Evolutionary conservation across 2,329 filamentous ascomycete genomes (phyloP).

Genomic region (Pezicula radicicola): DNA sequence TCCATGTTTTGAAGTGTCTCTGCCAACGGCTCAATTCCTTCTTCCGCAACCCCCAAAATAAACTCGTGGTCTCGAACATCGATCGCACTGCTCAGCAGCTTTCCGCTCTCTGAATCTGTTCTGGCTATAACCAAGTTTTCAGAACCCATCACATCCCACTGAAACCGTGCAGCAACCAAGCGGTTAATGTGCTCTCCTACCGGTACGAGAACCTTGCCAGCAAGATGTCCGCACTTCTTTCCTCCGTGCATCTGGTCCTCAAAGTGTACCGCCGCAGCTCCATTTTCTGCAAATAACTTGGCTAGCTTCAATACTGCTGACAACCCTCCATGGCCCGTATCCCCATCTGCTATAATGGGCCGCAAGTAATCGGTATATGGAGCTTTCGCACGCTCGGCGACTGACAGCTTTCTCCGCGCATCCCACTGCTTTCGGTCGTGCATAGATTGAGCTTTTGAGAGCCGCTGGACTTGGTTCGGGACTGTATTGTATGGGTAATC

Average conservation of each 20-base stretch:
- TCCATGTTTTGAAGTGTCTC: conserved; percentile 93
- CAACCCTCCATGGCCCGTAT: conserved; percentile 91
- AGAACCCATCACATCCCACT: conserved; percentile 97
- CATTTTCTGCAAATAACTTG: conserved; percentile 96
- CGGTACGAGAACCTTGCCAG: conserved; percentile 93
- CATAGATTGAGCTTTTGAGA: conserved; percentile 95
- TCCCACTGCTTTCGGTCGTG: conserved; percentile 98
- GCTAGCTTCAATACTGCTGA: conserved; percentile 93
- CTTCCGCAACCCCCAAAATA: conserved; percentile 81
- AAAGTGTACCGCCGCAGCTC: conserved; percentile 93
- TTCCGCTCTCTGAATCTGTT: conserved; percentile 93
- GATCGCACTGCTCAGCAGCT: conserved; percentile 83
- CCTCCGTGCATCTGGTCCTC: conserved; percentile 97
- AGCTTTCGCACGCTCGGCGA: conserved; percentile 68
- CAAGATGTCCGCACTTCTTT: conserved; percentile 97
- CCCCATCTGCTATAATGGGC: conserved; percentile 93
- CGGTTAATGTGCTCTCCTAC: conserved; percentile 96
- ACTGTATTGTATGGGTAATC: conserved; percentile 99
- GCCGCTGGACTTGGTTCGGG: conserved; percentile 92
- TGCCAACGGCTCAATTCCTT: conserved; percentile 73
- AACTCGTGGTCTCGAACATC: conserved; percentile 96
- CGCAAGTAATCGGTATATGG: conserved; percentile 91
- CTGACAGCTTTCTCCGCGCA: conserved; percentile 70
- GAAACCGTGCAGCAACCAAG: conserved; percentile 85
- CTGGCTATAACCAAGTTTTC: conserved; percentile 94